phyloP scores from a whole-genome alignment of 208 protist genomes.

The Crithidia mellificae region DNA sequence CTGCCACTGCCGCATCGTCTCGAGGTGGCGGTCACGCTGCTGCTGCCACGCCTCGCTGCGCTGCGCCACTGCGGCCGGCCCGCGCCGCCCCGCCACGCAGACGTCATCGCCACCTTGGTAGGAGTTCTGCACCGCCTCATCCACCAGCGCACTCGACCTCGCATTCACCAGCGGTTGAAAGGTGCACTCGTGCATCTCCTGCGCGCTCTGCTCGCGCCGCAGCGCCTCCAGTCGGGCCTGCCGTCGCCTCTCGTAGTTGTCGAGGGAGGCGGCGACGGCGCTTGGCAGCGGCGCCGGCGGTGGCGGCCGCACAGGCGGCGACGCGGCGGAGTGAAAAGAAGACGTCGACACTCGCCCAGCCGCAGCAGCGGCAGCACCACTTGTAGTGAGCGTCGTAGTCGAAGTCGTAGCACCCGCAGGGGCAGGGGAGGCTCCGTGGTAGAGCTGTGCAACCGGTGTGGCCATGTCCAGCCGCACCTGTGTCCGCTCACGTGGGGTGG shows the following conservation, averaged over 20 bases:
- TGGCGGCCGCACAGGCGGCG: not conserved
- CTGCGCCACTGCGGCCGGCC: slow-evolving; percentile 31
- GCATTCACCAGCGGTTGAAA: slow-evolving; percentile 37
- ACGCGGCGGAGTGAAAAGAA: no score
- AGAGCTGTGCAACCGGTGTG: not conserved
- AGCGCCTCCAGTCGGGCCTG: slow-evolving; percentile 40
- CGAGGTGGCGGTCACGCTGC: slow-evolving; percentile 45
- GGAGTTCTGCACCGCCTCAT: not conserved
- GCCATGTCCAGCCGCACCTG: slow-evolving; percentile 6
- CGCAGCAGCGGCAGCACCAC: no score
- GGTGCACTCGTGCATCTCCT: slow-evolving; percentile 55
- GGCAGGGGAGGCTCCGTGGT: not conserved
- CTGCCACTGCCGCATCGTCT: slow-evolving; percentile 39
- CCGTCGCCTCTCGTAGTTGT: slow-evolving; percentile 50
- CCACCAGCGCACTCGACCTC: not conserved
- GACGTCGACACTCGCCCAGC: no score
- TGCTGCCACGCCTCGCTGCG: slow-evolving; percentile 45
- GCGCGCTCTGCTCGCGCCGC: slow-evolving; percentile 36
- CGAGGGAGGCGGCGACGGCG: slow-evolving; percentile 39
- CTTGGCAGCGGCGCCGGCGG: slow-evolving; percentile 20
- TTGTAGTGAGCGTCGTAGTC: no score
- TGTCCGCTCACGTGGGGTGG: not conserved
- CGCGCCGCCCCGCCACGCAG: slow-evolving; percentile 1
- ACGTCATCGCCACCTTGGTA: not conserved
- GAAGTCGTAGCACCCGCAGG: no score